Conservation (phyloP, 805 yeast genomes). For the Spathaspora arborariae region DNA sequence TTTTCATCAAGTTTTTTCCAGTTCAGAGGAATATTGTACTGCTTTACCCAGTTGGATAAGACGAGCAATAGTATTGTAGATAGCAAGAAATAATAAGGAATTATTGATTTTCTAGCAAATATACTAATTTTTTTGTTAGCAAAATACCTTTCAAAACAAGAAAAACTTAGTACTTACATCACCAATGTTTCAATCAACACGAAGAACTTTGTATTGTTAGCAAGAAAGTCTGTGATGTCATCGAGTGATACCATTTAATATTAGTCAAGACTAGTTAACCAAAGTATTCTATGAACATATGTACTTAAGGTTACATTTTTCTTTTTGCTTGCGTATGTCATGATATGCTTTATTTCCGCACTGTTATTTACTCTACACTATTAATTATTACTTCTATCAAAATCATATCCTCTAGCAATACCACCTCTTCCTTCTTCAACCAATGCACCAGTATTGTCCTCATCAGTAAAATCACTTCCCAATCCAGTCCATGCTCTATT, state of each 20-base stretch:
- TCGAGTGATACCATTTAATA: slow-evolving; percentile 6
- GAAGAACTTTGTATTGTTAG: neutral
- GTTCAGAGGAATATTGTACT: slow-evolving; percentile 5
- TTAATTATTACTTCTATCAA: slow-evolving; percentile 15
- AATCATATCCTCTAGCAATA: slow-evolving; percentile 81
- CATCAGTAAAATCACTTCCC: slow-evolving; percentile 70
- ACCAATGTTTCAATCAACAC: slow-evolving; percentile 3
- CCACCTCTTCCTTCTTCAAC: slow-evolving; percentile 84
- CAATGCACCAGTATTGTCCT: slow-evolving; percentile 53
- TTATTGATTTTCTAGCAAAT: neutral
- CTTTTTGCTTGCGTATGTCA: neutral
- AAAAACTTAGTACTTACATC: neutral
- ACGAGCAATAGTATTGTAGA: neutral
- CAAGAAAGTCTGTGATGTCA: neutral
- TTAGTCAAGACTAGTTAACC: neutral
- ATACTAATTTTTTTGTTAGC: slow-evolving; percentile 1
- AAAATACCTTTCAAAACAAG: neutral
- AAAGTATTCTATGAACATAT: neutral
- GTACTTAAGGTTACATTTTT: neutral
- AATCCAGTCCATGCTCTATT: slow-evolving; percentile 81
- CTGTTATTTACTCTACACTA: neutral
- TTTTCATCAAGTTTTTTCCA: slow-evolving; percentile 4
- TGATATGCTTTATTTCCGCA: neutral
- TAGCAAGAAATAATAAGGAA: slow-evolving; percentile 4
- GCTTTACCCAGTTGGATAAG: neutral